phyloP scores from a whole-genome alignment of 345 rosid species.

The Arabis hirsuta region DNA sequence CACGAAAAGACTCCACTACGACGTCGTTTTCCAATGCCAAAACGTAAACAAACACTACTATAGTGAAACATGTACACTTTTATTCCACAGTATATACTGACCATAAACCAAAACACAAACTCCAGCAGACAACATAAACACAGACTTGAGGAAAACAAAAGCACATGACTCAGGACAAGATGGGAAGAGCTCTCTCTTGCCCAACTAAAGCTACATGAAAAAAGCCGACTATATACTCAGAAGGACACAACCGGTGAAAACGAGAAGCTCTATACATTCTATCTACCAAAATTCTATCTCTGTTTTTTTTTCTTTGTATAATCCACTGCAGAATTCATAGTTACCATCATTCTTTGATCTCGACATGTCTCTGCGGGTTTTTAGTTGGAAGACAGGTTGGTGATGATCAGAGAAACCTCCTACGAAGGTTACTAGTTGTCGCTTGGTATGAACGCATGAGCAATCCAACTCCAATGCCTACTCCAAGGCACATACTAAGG shows the following conservation, averaged over 20 bases:
- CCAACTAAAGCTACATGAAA: slow-evolving; percentile 34
- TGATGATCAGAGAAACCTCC: slow-evolving; percentile 69
- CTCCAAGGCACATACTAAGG: slow-evolving; percentile 89
- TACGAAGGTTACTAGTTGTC: slow-evolving; percentile 89
- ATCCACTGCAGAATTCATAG: slow-evolving; percentile 21
- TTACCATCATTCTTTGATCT: slow-evolving; percentile 23
- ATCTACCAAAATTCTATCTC: slow-evolving; percentile 46
- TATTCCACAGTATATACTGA: slow-evolving; percentile 14
- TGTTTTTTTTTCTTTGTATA: neutral
- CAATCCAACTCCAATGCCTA: slow-evolving; percentile 92
- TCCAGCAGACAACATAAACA: slow-evolving; percentile 25
- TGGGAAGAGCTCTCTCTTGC: slow-evolving; percentile 14
- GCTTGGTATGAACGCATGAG: slow-evolving; percentile 95
- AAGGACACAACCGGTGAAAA: slow-evolving; percentile 16
- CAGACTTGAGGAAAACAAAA: slow-evolving; percentile 13
- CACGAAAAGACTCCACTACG: too few species aligned
- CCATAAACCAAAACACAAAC: slow-evolving; percentile 19
- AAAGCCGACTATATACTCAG: slow-evolving; percentile 35
- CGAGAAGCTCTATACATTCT: slow-evolving; percentile 42
- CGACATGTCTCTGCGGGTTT: slow-evolving; percentile 14
- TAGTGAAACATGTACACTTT: slow-evolving; percentile 26
- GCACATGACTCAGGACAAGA: neutral
- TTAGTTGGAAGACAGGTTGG: slow-evolving; percentile 3
- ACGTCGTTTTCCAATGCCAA: neutral
- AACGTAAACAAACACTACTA: neutral